phyloP scores from a whole-genome alignment of 176 grass and related monocot species.

The Cymbopogon citratus region DNA sequence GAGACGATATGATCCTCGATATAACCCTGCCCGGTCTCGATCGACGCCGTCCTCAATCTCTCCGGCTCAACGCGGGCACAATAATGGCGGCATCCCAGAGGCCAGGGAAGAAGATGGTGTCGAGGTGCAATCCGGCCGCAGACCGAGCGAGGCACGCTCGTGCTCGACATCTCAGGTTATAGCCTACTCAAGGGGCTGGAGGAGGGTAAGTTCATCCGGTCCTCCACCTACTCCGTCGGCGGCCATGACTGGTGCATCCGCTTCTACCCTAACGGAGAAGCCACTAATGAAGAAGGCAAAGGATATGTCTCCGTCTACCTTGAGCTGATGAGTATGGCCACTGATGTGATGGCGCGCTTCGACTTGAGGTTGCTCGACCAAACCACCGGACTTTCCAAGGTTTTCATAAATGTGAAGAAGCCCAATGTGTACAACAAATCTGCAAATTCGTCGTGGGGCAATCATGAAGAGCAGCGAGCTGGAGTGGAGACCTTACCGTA shows the following conservation, averaged over 20 bases:
- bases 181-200: neutral
- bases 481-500: neutral
- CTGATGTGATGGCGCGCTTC: neutral
- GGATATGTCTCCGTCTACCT: neutral
- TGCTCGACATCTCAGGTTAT: neutral
- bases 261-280: neutral
- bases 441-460: neutral
- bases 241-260: neutral
- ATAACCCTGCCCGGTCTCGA: no score
- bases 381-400: neutral
- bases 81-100: neutral
- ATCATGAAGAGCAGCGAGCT: neutral
- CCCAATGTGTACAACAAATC: no score
- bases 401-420: neutral
- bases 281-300: accelerated
- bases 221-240: neutral
- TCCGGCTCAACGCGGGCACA: neutral
- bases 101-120: neutral
- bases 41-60: no score
- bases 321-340: neutral
- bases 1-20: no score
- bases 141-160: neutral
- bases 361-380: neutral
- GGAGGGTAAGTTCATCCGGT: neutral
- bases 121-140: neutral